phyloP scores from a whole-genome alignment of 2,329 filamentous ascomycete genomes.

The Fusarium xylarioides region DNA sequence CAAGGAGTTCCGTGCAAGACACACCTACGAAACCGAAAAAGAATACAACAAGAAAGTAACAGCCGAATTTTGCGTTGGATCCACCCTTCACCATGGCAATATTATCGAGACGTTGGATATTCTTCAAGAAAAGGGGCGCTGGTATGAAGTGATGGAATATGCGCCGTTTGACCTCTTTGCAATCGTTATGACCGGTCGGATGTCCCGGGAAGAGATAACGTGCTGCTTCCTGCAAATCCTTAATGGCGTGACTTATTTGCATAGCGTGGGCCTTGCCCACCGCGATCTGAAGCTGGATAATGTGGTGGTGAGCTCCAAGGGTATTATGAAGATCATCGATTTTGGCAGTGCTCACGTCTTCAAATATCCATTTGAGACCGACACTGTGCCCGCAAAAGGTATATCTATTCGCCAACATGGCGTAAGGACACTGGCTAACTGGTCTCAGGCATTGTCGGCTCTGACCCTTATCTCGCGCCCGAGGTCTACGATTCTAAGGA shows the following conservation, averaged over 20 bases:
- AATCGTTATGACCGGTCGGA: conserved; percentile 98
- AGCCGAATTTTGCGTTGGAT: conserved; percentile 97
- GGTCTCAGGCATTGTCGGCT: conserved; percentile 70
- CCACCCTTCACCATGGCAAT: conserved; percentile 95
- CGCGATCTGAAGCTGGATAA: conserved; percentile 97
- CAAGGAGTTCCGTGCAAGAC: conserved; percentile 92
- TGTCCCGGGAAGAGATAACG: conserved; percentile 88
- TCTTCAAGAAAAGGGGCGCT: conserved; percentile 89
- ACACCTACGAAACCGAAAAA: conserved; percentile 91
- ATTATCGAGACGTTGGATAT: conserved; percentile 99
- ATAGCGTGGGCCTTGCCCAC: conserved; percentile 94
- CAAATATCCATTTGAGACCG: conserved; percentile 95
- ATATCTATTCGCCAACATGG: not conserved
- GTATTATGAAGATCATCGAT: conserved; percentile 99
- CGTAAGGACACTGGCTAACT: not conserved
- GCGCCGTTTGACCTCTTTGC: conserved; percentile 96
- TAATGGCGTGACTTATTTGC: conserved; percentile 92
- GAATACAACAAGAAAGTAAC: conserved; percentile 99
- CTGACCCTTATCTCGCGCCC: conserved; percentile 94
- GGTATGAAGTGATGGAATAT: conserved; percentile 99
- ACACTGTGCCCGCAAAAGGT: conserved; percentile 52
- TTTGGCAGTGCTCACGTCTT: conserved; percentile 98
- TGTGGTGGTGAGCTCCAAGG: conserved; percentile 93
- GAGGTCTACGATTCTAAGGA: conserved; percentile 95
- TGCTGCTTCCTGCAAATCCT: conserved; percentile 95